A percentile compares a stretch with the other conserved stretches of the same genome.
phyloP scores from a whole-genome alignment of 306 rosid genomes.

The Alnus glutinosa region DNA sequence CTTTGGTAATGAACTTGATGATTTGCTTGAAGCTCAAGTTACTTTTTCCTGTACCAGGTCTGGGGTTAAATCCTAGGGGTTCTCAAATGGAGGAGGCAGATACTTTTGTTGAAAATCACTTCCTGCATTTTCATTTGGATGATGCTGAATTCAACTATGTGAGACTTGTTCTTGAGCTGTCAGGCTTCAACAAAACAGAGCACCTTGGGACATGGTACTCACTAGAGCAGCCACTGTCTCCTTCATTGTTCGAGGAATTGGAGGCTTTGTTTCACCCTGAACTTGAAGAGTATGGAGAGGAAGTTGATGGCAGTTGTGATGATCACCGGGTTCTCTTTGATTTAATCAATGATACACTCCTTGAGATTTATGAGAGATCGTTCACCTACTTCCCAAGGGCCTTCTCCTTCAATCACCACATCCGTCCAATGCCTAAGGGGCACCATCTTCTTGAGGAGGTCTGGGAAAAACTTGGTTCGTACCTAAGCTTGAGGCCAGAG shows the following conservation, averaged over 20 bases:
- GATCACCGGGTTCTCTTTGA: slow-evolving; percentile 66
- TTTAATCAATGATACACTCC: slow-evolving; percentile 61
- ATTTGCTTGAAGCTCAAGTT: not conserved
- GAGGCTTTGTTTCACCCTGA: slow-evolving; percentile 42
- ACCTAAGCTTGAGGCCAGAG: slow-evolving; percentile 69
- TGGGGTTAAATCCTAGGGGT: slow-evolving; percentile 8
- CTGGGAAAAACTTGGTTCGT: slow-evolving; percentile 41
- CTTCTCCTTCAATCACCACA: slow-evolving; percentile 43
- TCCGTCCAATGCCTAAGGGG: slow-evolving; percentile 56
- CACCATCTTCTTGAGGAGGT: slow-evolving; percentile 55
- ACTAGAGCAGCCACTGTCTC: slow-evolving; percentile 53
- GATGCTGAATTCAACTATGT: slow-evolving; percentile 57
- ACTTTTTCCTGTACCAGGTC: slow-evolving; percentile 30
- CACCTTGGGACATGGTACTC: slow-evolving; percentile 42
- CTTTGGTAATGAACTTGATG: not conserved
- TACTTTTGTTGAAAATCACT: slow-evolving; percentile 5
- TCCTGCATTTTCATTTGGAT: slow-evolving; percentile 24
- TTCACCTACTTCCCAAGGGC: slow-evolving; percentile 60
- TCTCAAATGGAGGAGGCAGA: slow-evolving; percentile 31
- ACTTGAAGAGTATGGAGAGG: slow-evolving; percentile 34
- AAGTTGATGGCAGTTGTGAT: slow-evolving; percentile 12
- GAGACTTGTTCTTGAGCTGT: slow-evolving; percentile 56
- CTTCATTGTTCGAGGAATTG: slow-evolving; percentile 47
- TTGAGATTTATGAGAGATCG: slow-evolving; percentile 54
- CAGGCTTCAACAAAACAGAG: slow-evolving; percentile 56